phyloP scores from a whole-genome alignment of 2,329 filamentous ascomycete genomes.

The Botryotinia narcissicola region DNA sequence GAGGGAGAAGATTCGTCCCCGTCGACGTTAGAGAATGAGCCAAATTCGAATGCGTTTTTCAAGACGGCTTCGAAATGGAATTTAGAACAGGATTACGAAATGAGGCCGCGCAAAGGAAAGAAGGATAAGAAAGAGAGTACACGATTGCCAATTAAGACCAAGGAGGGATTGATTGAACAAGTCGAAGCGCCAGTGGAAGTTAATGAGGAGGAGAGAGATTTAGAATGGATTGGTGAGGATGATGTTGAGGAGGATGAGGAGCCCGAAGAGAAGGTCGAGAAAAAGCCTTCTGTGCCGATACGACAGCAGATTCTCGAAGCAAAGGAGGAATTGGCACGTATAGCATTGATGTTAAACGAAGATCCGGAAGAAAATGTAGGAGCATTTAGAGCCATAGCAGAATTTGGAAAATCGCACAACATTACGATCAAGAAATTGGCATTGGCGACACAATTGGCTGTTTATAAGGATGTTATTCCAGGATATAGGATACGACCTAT shows the following conservation, averaged over 20 bases:
- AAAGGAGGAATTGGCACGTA: conserved; percentile 87
- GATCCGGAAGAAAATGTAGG: conserved; percentile 87
- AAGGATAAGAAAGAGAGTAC: conserved; percentile 70
- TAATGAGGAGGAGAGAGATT: conserved; percentile 59
- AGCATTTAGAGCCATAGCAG: conserved; percentile 73
- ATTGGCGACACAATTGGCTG: conserved; percentile 79
- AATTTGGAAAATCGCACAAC: conserved; percentile 68
- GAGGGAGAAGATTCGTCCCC: conserved; percentile 45
- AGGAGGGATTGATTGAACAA: conserved; percentile 69
- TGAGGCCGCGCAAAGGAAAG: conserved; percentile 69
- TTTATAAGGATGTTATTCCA: conserved; percentile 95
- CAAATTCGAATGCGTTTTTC: conserved; percentile 52
- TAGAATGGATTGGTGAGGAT: conserved; percentile 60
- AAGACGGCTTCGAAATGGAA: conserved; percentile 80
- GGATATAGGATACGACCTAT: conserved; percentile 90
- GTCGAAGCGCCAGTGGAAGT: conserved; percentile 50
- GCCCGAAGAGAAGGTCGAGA: conserved; percentile 49
- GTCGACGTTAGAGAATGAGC: conserved; percentile 35
- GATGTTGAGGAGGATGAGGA: conserved; percentile 49
- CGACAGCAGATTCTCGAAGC: conserved; percentile 79
- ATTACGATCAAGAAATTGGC: conserved; percentile 79
- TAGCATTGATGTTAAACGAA: conserved; percentile 80
- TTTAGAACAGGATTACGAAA: conserved; percentile 88
- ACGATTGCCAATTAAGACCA: conserved; percentile 81
- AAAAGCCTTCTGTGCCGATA: conserved; percentile 65